Evolutionary conservation across 2,329 filamentous ascomycete genomes (phyloP).

Genomic region (Fusarium zealandicum): DNA sequence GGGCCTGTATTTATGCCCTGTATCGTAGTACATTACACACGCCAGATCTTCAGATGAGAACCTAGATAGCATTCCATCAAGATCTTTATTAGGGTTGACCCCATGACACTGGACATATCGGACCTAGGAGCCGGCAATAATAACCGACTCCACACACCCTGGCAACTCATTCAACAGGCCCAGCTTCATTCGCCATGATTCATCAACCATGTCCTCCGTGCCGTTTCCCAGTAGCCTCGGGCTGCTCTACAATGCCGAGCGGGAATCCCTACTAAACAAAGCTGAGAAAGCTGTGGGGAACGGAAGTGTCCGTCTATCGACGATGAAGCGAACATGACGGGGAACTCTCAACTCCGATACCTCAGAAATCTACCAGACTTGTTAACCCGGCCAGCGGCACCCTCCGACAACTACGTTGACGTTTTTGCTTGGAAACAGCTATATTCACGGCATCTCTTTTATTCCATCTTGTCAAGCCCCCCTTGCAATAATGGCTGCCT

Average conservation of each 20-base stretch:
- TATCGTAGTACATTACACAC: no score
- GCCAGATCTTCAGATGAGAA: background rate
- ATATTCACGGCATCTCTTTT: background rate
- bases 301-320: background rate
- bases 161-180: background rate
- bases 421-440: background rate
- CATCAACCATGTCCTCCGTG: slow-evolving; percentile 12
- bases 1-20: no score
- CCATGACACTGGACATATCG: slow-evolving; percentile 8
- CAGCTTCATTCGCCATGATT: slow-evolving; percentile 25
- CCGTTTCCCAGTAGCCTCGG: slow-evolving; percentile 6
- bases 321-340: background rate
- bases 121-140: slow-evolving; percentile 38
- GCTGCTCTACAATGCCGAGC: slow-evolving; percentile 2
- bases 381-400: slow-evolving; percentile 24
- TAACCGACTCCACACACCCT: slow-evolving; percentile 28
- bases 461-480: background rate
- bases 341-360: background rate
- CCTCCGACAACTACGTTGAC: slow-evolving; percentile 29
- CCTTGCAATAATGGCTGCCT: slow-evolving; percentile 23
- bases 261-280: background rate
- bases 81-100: background rate
- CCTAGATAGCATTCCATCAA: background rate
- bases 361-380: slow-evolving; percentile 2
- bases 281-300: background rate